Evolutionary conservation across 2,329 filamentous ascomycete species (phyloP).

Genomic region (Alternaria triticimaculans): DNA sequence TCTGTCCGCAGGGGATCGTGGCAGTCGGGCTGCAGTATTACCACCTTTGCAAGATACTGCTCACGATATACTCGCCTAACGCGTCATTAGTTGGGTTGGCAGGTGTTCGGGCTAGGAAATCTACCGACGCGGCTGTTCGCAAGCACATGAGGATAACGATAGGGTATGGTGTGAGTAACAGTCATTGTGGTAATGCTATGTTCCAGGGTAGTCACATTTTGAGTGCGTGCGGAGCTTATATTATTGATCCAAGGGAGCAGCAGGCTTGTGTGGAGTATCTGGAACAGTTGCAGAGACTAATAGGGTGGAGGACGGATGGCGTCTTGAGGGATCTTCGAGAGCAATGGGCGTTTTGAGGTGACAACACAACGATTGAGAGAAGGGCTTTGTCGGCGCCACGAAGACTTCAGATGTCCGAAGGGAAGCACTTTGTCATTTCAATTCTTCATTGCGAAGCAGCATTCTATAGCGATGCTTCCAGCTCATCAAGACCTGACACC

Average conservation of each 20-base stretch:
- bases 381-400: neutral
- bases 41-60: constrained; percentile 40
- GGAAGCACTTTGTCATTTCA: neutral
- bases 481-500: constrained; percentile 40
- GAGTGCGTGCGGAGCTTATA: constrained; percentile 38
- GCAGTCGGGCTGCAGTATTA: constrained; percentile 41
- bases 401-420: neutral
- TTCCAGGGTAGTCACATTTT: constrained; percentile 41
- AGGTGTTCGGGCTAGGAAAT: constrained; percentile 32
- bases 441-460: neutral
- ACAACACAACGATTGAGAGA: neutral
- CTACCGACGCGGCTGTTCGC: constrained; percentile 33
- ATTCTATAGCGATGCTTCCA: constrained; percentile 35
- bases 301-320: constrained; percentile 39
- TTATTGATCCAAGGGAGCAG: constrained; percentile 33
- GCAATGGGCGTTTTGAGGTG: constrained; percentile 25
- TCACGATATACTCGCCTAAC: constrained; percentile 39
- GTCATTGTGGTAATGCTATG: constrained; percentile 38
- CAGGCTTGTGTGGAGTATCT: constrained; percentile 38
- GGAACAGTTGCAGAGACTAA: constrained; percentile 25
- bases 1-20: constrained; percentile 31
- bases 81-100: constrained; percentile 34
- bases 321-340: constrained; percentile 31
- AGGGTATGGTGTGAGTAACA: constrained; percentile 37
- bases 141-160: constrained; percentile 39